Evolutionary conservation across 2,329 filamentous ascomycete species (phyloP).

Genomic region (Aspergillus nomiae): DNA sequence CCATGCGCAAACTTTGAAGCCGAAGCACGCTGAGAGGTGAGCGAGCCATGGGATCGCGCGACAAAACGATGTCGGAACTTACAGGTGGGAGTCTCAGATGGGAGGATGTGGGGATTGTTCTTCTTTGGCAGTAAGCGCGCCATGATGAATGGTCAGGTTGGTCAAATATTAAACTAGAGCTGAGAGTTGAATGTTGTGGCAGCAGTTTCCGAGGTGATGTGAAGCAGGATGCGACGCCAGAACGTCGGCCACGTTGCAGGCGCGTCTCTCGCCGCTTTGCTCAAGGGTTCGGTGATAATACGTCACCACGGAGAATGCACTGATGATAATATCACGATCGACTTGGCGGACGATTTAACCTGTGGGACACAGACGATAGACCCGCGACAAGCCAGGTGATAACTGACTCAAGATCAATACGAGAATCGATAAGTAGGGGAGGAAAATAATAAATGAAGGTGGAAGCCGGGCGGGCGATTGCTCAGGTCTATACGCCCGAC

Average conservation of each 20-base stretch:
- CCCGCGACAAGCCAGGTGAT: constrained; percentile 19
- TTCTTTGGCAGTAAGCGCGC: constrained; percentile 49
- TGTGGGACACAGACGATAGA: constrained; percentile 7
- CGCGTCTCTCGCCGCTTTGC: constrained; percentile 33
- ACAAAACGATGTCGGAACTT: constrained; percentile 31
- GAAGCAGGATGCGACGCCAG: constrained; percentile 33
- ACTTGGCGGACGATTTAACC: constrained; percentile 7
- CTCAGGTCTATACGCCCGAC: constrained; percentile 6
- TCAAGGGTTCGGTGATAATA: constrained; percentile 17
- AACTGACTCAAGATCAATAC: constrained; percentile 14
- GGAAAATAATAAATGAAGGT: constrained; percentile 22
- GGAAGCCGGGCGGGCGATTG: constrained; percentile 15
- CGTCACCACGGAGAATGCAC: constrained; percentile 22
- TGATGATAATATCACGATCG: constrained; percentile 14
- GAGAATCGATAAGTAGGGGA: constrained; percentile 19
- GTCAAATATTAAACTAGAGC: constrained; percentile 13
- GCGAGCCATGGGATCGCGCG: constrained; percentile 16
- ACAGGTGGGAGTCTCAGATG: constrained; percentile 48
- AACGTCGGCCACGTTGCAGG: constrained; percentile 48
- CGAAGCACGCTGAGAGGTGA: constrained; percentile 12
- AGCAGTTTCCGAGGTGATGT: constrained; percentile 6
- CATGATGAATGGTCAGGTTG: constrained; percentile 28
- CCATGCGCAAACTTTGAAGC: constrained; percentile 7
- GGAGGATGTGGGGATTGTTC: constrained; percentile 49
- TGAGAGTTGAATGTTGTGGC: neutral